Evolutionary conservation across 2,329 filamentous ascomycete species (phyloP).

Genomic region (Elsinoe australis): DNA sequence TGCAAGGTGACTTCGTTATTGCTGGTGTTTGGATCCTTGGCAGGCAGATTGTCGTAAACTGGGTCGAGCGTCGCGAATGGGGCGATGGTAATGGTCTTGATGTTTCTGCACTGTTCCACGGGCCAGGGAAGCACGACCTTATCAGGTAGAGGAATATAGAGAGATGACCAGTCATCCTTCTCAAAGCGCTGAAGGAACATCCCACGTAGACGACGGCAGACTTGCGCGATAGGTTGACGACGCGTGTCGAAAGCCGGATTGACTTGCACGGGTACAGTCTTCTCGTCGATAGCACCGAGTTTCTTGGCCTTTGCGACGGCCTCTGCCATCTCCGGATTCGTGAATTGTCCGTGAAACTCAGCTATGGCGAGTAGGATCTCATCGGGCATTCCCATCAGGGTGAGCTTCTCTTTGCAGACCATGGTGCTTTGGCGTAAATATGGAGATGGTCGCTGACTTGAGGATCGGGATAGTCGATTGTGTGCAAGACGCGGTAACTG

Average conservation of each 20-base stretch:
- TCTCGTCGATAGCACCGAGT: background rate
- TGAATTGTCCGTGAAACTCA: background rate
- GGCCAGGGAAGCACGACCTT: background rate
- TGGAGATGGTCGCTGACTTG: too few relatives aligned
- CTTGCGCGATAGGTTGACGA: background rate
- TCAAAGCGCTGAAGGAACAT: background rate
- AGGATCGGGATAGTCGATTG: too few relatives aligned
- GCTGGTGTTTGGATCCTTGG: too few relatives aligned
- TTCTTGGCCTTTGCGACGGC: background rate
- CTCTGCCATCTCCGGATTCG: background rate
- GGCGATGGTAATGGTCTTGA: background rate
- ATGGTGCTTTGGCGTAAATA: too few relatives aligned
- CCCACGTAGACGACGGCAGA: background rate
- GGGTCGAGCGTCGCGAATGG: background rate
- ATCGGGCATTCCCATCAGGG: too few relatives aligned
- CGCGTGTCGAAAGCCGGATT: background rate
- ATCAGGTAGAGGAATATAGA: background rate
- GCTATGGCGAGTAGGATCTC: background rate
- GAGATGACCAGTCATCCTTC: background rate
- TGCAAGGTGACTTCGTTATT: too few relatives aligned
- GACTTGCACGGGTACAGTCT: background rate
- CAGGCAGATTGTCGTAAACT: too few relatives aligned
- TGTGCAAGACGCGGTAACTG: too few relatives aligned
- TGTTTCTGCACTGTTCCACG: background rate
- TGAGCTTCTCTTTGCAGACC: too few relatives aligned